A percentile compares a stretch with the other conserved stretches of the same genome.
These are phyloP conservation scores for Trichoderma lentiforme DNA, from an alignment of 2,329 filamentous ascomycete genomes.

Conservation along the genomic window DNA sequence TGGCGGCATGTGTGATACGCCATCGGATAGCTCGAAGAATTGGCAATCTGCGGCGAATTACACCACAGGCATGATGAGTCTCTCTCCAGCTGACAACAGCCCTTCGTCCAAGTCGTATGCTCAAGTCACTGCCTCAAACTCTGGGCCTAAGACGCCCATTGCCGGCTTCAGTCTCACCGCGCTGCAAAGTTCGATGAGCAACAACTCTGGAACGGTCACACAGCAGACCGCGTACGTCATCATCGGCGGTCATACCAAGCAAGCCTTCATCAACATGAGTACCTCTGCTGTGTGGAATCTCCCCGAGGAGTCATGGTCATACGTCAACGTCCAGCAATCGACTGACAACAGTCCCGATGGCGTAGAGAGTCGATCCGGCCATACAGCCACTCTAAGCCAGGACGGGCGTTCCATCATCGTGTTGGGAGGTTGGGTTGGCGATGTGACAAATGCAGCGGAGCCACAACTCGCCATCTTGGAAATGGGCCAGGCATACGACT, in stretches of 20 bases:
- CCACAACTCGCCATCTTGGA: conserved; percentile 79
- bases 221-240: conserved; percentile 78
- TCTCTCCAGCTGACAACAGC: conserved; percentile 46
- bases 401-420: conserved; percentile 77
- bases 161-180: conserved; percentile 83
- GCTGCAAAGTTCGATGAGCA: conserved; percentile 66
- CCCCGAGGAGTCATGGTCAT: conserved; percentile 83
- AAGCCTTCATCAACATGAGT: conserved; percentile 92
- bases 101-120: conserved; percentile 28
- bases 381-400: conserved; percentile 76
- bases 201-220: conserved; percentile 60
- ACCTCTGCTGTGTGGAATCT: conserved; percentile 83
- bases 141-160: conserved; percentile 70
- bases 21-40: conserved; percentile 37
- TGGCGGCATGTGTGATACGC: conserved; percentile 79
- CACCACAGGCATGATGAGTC: conserved; percentile 71
- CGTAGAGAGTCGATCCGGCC: conserved; percentile 81
- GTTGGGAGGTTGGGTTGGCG: conserved; percentile 89
- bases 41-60: conserved; percentile 74
- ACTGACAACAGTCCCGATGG: conserved; percentile 33
- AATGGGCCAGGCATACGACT: conserved; percentile 70
- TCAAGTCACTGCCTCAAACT: conserved; percentile 38
- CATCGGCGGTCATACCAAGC: conserved; percentile 77
- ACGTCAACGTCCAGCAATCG: conserved; percentile 61
- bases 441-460: conserved; percentile 68